Conservation (phyloP, 169 alveolate genomes). For the Plasmodium blacklocki region DNA sequence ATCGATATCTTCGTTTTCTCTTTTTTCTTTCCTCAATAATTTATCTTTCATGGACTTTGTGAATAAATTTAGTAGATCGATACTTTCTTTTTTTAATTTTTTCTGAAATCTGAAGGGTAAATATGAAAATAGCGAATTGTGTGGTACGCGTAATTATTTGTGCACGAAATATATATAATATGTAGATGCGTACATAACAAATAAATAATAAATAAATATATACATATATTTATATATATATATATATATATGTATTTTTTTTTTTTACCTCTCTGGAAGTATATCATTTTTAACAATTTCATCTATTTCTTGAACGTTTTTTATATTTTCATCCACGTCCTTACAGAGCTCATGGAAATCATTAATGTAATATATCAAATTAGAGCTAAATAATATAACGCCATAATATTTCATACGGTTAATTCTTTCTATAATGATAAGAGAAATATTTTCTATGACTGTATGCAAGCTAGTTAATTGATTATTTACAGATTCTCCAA, state of each 20-base stretch:
- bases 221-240: background rate
- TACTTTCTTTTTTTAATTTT: constrained; percentile 17
- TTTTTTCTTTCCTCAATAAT: constrained; percentile 29
- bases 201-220: background rate
- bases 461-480: constrained; percentile 16
- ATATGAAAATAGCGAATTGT: background rate
- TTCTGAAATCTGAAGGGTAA: constrained; percentile 6
- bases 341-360: constrained; percentile 20
- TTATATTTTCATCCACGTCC: constrained; percentile 20
- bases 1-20: constrained; percentile 44
- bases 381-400: constrained; percentile 28
- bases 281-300: constrained; percentile 1
- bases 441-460: constrained; percentile 4
- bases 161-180: background rate
- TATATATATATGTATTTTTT: background rate
- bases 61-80: constrained; percentile 19
- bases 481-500: constrained; percentile 26
- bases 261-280: constrained; percentile 3
- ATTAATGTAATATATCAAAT: constrained; percentile 27
- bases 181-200: background rate
- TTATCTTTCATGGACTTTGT: constrained; percentile 40
- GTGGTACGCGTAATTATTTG: background rate
- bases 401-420: constrained; percentile 40
- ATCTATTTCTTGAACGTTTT: background rate
- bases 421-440: constrained; percentile 30